Evolutionary conservation across 352 stramenopile species (phyloP).

Genomic region (Globisporangium orthogonon): DNA sequence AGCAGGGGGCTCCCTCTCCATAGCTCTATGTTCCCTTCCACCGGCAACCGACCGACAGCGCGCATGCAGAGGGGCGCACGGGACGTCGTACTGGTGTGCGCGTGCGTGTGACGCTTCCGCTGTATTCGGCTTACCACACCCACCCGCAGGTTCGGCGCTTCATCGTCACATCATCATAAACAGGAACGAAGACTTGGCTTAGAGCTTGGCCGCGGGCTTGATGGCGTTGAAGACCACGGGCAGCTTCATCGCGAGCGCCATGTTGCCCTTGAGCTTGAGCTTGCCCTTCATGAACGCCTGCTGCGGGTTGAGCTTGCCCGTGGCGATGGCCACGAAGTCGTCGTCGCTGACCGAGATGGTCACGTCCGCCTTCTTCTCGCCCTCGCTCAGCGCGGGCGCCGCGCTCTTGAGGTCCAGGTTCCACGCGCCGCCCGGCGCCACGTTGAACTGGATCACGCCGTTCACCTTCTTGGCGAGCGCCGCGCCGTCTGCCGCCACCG

Average conservation of each 20-base stretch:
- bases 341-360: slow-evolving; percentile 68
- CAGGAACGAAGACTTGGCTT: slow-evolving; percentile 8
- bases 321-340: slow-evolving; percentile 77
- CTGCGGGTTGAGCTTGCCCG: slow-evolving; percentile 89
- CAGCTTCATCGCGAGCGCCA: slow-evolving; percentile 94
- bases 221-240: slow-evolving; percentile 89
- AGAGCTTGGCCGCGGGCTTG: slow-evolving; percentile 77
- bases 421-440: slow-evolving; percentile 70
- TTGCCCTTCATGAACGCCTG: slow-evolving; percentile 95
- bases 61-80: no score
- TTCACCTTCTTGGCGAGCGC: slow-evolving; percentile 74
- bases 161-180: neutral
- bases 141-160: no score
- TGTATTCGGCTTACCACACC: no score
- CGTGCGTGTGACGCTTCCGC: no score
- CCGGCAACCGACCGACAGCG: no score
- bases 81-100: no score
- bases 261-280: slow-evolving; percentile 95
- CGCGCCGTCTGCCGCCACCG: slow-evolving; percentile 45
- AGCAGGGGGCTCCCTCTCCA: no score
- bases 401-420: slow-evolving; percentile 74
- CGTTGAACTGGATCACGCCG: slow-evolving; percentile 72
- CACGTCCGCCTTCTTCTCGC: slow-evolving; percentile 69
- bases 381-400: slow-evolving; percentile 43
- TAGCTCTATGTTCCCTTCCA: no score